A percentile compares a stretch with the other conserved stretches of the same genome.
These are phyloP conservation scores for Wickerhamiella australiensis DNA, from an alignment of 805 yeast species.

Conservation along the genomic window DNA sequence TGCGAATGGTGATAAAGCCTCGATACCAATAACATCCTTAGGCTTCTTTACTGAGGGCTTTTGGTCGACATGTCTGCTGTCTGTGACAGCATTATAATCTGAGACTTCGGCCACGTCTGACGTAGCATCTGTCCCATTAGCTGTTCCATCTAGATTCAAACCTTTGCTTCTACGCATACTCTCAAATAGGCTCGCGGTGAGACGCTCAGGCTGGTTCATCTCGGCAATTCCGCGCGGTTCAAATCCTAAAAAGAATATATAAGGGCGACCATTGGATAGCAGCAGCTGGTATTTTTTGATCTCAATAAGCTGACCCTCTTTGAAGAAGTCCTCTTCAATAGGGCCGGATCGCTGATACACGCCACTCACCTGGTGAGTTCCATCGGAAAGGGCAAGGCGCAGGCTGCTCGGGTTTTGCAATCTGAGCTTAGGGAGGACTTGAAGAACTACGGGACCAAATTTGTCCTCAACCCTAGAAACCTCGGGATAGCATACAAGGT, in stretches of 20 bases:
- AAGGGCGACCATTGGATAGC: conserved; percentile 2
- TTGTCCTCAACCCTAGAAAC: neutral
- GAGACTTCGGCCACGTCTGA: neutral
- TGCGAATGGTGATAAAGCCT: conserved; percentile 67
- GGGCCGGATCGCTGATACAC: neutral
- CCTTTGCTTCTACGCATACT: neutral
- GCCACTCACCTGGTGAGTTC: neutral
- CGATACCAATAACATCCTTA: conserved; percentile 13
- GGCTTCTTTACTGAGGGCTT: neutral
- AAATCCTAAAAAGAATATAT: neutral
- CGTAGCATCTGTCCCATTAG: neutral
- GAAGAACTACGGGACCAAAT: neutral
- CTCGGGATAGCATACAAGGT: neutral
- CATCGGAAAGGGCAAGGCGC: conserved; percentile 9
- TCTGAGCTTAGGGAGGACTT: neutral
- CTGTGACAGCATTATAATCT: neutral
- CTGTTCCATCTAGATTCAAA: neutral
- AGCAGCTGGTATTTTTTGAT: neutral
- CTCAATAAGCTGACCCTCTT: conserved; percentile 9
- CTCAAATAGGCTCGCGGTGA: neutral
- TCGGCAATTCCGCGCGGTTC: conserved; percentile 5
- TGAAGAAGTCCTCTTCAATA: neutral
- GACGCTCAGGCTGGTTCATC: neutral
- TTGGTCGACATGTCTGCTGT: neutral
- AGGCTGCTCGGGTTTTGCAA: neutral